These are phyloP conservation scores for Trichophyton mentagrophytes DNA, from an alignment of 2,329 filamentous ascomycete species.

Conservation along the genomic window DNA sequence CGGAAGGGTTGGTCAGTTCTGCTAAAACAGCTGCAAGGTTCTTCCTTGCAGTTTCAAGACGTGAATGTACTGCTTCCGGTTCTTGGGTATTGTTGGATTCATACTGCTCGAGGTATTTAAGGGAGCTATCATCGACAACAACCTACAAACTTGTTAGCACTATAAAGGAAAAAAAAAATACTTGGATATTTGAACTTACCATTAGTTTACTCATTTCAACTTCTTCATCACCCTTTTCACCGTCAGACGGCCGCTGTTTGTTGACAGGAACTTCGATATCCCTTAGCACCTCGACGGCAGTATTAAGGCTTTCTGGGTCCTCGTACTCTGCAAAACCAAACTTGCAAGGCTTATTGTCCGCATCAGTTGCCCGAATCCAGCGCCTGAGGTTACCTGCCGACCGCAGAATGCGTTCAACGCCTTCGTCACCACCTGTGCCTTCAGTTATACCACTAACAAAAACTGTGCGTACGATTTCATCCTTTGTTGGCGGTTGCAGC, in stretches of 20 bases:
- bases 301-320: constrained; percentile 73
- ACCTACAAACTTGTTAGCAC: constrained; percentile 30
- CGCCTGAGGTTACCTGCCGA: constrained; percentile 67
- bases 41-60: constrained; percentile 55
- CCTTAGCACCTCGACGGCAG: constrained; percentile 71
- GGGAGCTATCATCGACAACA: constrained; percentile 67
- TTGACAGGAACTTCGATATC: constrained; percentile 71
- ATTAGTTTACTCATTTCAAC: constrained; percentile 59
- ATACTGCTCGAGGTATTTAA: constrained; percentile 76
- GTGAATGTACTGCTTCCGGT: constrained; percentile 49
- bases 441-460: constrained; percentile 80
- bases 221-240: constrained; percentile 32
- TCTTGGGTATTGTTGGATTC: constrained; percentile 54
- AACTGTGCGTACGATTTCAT: constrained; percentile 83
- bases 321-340: constrained; percentile 97
- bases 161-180: constrained; percentile 2
- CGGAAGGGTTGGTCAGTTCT: constrained; percentile 57
- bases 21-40: constrained; percentile 56
- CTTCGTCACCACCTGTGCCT: constrained; percentile 61
- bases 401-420: constrained; percentile 63
- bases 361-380: constrained; percentile 69
- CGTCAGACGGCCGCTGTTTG: constrained; percentile 46
- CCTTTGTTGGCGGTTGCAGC: constrained; percentile 67
- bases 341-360: constrained; percentile 67
- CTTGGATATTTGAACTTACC: constrained; percentile 30